These are phyloP conservation scores for Pontederia paniculata DNA, from an alignment of 176 grass and related monocot genomes.

Conservation along the genomic window DNA sequence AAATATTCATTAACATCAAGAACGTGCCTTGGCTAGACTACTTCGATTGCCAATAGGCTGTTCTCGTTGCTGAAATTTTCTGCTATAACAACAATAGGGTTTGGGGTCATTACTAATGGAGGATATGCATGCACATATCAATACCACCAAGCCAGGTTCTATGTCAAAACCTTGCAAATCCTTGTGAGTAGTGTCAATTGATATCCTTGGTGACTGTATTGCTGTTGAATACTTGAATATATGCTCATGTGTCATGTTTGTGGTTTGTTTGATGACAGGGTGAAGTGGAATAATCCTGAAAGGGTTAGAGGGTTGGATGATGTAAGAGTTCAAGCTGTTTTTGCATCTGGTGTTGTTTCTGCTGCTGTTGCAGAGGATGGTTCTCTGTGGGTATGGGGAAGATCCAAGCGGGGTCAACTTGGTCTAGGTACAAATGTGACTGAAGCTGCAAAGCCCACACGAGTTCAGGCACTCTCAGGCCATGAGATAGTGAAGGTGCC, in stretches of 20 bases:
- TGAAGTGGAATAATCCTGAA: conserved; percentile 59
- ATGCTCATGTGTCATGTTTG: conserved; percentile 1
- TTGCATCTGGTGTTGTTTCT: conserved; percentile 75
- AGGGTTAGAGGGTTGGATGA: conserved; percentile 63
- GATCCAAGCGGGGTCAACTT: conserved; percentile 84
- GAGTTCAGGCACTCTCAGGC: conserved; percentile 43
- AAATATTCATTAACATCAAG: no score
- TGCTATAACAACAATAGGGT: no score
- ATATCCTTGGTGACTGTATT: no score
- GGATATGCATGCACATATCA: no score
- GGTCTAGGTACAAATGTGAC: conserved; percentile 56
- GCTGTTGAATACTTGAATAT: no score
- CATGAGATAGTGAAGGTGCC: conserved; percentile 63
- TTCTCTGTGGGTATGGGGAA: conserved; percentile 79
- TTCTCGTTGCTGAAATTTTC: no score
- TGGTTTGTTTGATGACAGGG: conserved; percentile 26
- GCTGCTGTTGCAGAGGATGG: conserved; percentile 64
- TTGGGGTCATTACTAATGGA: no score
- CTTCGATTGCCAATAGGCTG: no score
- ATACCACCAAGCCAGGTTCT: no score
- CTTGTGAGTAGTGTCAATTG: no score
- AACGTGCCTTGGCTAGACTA: no score
- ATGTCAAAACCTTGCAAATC: no score
- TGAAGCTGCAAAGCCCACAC: conserved; percentile 37
- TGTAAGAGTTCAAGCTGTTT: conserved; percentile 50